Evolutionary conservation across 371 early-diverging fungal species (phyloP).

Genomic region (Mucor mucedo): DNA sequence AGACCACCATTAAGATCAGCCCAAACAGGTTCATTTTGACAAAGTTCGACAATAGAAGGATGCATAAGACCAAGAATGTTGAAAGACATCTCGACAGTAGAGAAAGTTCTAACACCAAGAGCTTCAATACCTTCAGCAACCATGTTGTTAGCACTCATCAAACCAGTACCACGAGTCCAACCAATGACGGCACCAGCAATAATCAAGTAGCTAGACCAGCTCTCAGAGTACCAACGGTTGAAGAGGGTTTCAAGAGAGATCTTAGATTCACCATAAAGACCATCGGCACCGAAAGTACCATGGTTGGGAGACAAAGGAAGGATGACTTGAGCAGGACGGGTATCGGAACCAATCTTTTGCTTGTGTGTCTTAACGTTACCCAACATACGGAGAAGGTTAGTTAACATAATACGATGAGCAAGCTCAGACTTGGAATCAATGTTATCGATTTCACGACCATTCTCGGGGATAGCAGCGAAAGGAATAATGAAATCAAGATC

Average conservation of each 20-base stretch:
- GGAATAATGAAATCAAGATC: conserved; percentile 95
- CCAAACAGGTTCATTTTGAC: conserved; percentile 87
- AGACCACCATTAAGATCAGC: conserved; percentile 95
- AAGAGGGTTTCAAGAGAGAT: conserved; percentile 90
- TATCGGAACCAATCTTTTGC: conserved; percentile 74
- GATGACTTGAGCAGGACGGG: conserved; percentile 91
- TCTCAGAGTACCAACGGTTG: conserved; percentile 93
- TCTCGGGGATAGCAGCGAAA: conserved; percentile 93
- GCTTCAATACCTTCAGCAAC: conserved; percentile 92
- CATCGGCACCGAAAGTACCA: conserved; percentile 93
- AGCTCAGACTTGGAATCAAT: conserved; percentile 91
- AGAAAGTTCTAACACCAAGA: conserved; percentile 93
- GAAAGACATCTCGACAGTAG: conserved; percentile 93
- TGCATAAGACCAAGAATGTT: conserved; percentile 92
- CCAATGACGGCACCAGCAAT: conserved; percentile 95
- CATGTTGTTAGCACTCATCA: conserved; percentile 93
- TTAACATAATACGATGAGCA: conserved; percentile 92
- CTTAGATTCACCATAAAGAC: conserved; percentile 95
- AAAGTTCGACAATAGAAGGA: conserved; percentile 78
- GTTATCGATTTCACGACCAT: conserved; percentile 85
- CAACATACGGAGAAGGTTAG: conserved; percentile 83
- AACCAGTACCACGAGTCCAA: conserved; percentile 97
- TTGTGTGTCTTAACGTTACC: conserved; percentile 88
- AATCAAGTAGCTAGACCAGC: conserved; percentile 88
- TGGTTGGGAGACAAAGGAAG: conserved; percentile 96